phyloP scores from a whole-genome alignment of 192 early-diverging fungal species.

The Borealophlyctis nickersoniae region DNA sequence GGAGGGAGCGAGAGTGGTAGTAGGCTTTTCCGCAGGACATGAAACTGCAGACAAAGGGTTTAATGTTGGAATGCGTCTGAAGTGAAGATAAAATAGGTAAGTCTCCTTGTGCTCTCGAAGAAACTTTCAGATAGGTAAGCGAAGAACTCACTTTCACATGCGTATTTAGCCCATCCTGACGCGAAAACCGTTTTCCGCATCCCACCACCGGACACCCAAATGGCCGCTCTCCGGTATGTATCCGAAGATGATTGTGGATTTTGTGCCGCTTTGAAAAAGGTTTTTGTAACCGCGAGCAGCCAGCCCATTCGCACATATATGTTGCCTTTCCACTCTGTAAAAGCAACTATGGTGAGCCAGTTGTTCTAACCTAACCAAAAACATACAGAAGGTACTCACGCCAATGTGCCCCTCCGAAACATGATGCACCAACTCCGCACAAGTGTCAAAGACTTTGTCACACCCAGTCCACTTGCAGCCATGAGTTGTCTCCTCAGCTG shows the following conservation, averaged over 20 bases:
- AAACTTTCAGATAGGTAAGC: not conserved
- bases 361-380: conserved; percentile 1
- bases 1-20: conserved; percentile 41
- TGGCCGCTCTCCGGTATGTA: conserved; percentile 43
- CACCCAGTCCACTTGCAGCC: conserved; percentile 22
- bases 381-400: conserved; percentile 6
- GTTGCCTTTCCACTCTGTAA: conserved; percentile 29
- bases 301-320: conserved; percentile 37
- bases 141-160: conserved; percentile 35
- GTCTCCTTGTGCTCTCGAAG: not conserved
- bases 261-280: conserved; percentile 46
- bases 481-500: conserved; percentile 1
- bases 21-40: conserved; percentile 41
- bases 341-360: not conserved
- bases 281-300: conserved; percentile 21
- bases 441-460: conserved; percentile 2
- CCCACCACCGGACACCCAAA: conserved; percentile 32
- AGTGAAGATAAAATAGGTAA: not conserved
- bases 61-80: conserved; percentile 44
- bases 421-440: conserved; percentile 19
- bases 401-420: conserved; percentile 29
- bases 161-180: conserved; percentile 44
- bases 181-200: conserved; percentile 43
- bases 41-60: conserved; percentile 36
- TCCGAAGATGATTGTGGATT: conserved; percentile 43